Evolutionary conservation across 805 yeast genomes (phyloP).

Genomic region (Lachancea quebecensis): DNA sequence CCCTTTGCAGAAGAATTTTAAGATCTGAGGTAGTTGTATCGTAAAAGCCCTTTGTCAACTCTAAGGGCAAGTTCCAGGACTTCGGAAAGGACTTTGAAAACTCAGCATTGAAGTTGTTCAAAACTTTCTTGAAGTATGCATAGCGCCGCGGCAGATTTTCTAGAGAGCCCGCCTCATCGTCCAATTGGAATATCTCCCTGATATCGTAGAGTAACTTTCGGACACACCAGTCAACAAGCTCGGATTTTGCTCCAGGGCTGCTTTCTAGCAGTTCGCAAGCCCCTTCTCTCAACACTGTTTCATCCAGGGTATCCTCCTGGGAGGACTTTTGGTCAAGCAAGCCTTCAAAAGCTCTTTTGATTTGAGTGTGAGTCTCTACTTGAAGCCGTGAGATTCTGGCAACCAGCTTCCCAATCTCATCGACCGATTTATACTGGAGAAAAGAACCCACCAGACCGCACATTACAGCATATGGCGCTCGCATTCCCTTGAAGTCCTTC

Average conservation of each 20-base stretch:
- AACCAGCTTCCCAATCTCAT: conserved; percentile 40
- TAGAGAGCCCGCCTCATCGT: conserved; percentile 91
- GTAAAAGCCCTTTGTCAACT: conserved; percentile 57
- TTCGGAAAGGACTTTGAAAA: conserved; percentile 55
- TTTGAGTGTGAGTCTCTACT: conserved; percentile 21
- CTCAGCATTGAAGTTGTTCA: conserved; percentile 50
- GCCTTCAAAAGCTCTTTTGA: conserved; percentile 15
- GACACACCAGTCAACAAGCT: conserved; percentile 68
- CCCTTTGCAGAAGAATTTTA: conserved; percentile 41
- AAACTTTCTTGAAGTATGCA: conserved; percentile 68
- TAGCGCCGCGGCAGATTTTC: conserved; percentile 81
- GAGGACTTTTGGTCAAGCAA: conserved; percentile 12
- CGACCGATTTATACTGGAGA: conserved; percentile 73
- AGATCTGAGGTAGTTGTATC: conserved; percentile 64
- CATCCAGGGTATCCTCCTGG: conserved; percentile 23
- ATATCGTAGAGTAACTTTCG: conserved; percentile 66
- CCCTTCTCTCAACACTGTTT: conserved; percentile 36
- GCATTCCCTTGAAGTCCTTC: conserved; percentile 20
- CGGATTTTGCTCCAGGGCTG: conserved; percentile 53
- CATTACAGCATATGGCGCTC: conserved; percentile 28
- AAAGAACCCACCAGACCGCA: conserved; percentile 28
- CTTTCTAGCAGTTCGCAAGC: conserved; percentile 70
- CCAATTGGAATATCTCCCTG: conserved; percentile 60
- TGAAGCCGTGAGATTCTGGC: conserved; percentile 25
- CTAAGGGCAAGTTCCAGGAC: conserved; percentile 63